These are phyloP conservation scores for Hygrophila difformis DNA, from an alignment of 257 asterid species.

Conservation along the genomic window DNA sequence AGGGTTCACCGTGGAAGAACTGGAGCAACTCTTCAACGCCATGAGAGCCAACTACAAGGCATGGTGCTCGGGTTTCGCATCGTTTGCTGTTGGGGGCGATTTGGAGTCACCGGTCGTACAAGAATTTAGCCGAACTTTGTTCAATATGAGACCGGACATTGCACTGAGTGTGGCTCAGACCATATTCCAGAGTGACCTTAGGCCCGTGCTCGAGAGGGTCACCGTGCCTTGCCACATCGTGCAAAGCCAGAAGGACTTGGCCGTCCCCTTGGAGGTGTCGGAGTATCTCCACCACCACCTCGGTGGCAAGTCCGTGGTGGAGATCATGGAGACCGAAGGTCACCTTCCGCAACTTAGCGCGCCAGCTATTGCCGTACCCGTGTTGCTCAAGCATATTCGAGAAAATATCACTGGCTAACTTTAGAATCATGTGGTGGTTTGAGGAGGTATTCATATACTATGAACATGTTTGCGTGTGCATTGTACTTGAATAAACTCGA, in stretches of 20 bases:
- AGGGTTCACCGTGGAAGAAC: conserved; percentile 37
- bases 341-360: conserved; percentile 43
- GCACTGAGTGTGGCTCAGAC: conserved; percentile 43
- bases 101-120: conserved; percentile 47
- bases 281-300: conserved; percentile 45
- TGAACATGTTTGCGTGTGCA: no score
- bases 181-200: conserved; percentile 32
- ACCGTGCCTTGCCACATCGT: conserved; percentile 51
- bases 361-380: no score
- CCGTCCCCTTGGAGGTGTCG: conserved; percentile 40
- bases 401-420: no score
- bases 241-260: conserved; percentile 47
- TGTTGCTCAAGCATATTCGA: no score
- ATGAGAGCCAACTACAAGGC: conserved; percentile 43
- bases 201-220: conserved; percentile 28
- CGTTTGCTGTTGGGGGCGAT: conserved; percentile 42
- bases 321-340: conserved; percentile 41
- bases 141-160: conserved; percentile 55
- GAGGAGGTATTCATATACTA: no score
- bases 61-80: conserved; percentile 48
- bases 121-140: conserved; percentile 46
- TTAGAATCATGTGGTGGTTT: no score
- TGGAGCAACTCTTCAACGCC: conserved; percentile 27
- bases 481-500: no score
- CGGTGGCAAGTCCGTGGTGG: conserved; percentile 38